A percentile compares a stretch with the other conserved stretches of the same genome.
phyloP scores from a whole-genome alignment of 495 filamentous ascomycete genomes.

The Penicillium nucicola region DNA sequence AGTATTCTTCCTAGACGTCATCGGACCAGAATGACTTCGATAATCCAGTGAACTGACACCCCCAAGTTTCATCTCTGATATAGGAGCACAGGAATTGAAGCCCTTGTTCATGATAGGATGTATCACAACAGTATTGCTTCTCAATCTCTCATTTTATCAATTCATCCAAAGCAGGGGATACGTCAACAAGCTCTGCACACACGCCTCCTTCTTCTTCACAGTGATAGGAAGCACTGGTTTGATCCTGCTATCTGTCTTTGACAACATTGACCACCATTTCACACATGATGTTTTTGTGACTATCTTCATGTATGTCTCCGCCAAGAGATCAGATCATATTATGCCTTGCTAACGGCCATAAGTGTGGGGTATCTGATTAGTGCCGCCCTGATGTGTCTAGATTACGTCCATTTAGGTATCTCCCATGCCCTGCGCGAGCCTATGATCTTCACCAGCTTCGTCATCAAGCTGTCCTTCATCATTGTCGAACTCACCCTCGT shows the following conservation, averaged over 20 bases:
- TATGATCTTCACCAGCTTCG: conserved; percentile 16
- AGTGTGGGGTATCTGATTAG: conserved; percentile 17
- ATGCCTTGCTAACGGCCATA: conserved; percentile 1
- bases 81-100: conserved; percentile 16
- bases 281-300: conserved; percentile 17
- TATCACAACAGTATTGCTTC: conserved; percentile 13
- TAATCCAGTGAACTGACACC: neutral
- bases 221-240: conserved; percentile 16
- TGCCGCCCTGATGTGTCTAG: conserved; percentile 16
- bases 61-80: conserved; percentile 19
- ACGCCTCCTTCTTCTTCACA: conserved; percentile 15
- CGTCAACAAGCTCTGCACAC: conserved; percentile 10
- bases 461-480: conserved; percentile 20
- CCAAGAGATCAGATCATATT: neutral
- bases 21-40: neutral
- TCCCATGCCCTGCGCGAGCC: conserved; percentile 9
- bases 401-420: conserved; percentile 14
- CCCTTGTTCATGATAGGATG: conserved; percentile 18
- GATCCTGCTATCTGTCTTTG: conserved; percentile 15
- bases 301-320: conserved; percentile 15
- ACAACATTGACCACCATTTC: conserved; percentile 15
- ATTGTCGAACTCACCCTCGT: conserved; percentile 18
- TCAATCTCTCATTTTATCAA: conserved; percentile 20
- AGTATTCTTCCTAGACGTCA: neutral
- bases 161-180: conserved; percentile 15